A percentile compares a stretch with the other conserved stretches of the same genome.
These are phyloP conservation scores for Starmerella cellae DNA, from an alignment of 805 yeast genomes.

Conservation along the genomic window DNA sequence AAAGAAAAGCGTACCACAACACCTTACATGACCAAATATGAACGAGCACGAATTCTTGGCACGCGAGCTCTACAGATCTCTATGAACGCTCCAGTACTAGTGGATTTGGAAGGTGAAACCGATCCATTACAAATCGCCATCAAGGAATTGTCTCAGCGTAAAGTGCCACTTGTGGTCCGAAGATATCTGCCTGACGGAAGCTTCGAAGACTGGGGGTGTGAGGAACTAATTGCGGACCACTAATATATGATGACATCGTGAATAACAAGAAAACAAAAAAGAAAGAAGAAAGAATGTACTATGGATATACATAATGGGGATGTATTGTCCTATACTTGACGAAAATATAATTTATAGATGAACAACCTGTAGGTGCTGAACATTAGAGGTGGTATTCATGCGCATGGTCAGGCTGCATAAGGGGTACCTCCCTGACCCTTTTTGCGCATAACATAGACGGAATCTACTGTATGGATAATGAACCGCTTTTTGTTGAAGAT, in stretches of 20 bases:
- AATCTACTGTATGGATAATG: conserved; percentile 1
- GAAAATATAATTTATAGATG: no score
- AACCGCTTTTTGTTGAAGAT: conserved; percentile 3
- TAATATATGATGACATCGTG: no score
- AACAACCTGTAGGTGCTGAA: no score
- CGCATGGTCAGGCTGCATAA: no score
- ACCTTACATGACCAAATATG: conserved; percentile 98
- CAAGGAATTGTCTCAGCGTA: conserved; percentile 90
- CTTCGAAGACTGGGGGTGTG: conserved; percentile 98
- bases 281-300: no score
- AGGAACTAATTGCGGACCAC: conserved; percentile 53
- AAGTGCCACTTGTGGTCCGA: conserved; percentile 89
- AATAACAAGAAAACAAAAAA: no score
- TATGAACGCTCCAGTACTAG: conserved; percentile 96
- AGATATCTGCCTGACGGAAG: conserved; percentile 94
- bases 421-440: no score
- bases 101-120: conserved; percentile 96
- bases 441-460: no score
- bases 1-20: conserved; percentile 84
- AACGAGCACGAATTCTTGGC: conserved; percentile 93
- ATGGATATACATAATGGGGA: no score
- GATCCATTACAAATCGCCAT: conserved; percentile 96
- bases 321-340: no score
- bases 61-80: conserved; percentile 96
- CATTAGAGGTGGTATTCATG: no score